Conservation (phyloP, 768 basidiomycete species). For the Austroboletus eburneus region DNA sequence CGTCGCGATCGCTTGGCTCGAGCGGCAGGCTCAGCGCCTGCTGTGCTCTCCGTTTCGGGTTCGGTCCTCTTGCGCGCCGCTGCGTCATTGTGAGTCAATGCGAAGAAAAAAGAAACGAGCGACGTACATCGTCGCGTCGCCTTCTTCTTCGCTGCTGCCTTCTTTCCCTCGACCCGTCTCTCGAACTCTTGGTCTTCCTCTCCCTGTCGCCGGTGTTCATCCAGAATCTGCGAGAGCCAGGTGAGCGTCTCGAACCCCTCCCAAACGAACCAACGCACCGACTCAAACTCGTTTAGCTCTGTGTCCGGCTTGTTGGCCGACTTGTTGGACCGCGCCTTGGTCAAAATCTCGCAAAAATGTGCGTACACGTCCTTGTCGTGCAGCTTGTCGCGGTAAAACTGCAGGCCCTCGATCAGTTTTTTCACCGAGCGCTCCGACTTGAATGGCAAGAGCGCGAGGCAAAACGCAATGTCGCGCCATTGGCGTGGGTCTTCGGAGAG, state of each 20-base stretch:
- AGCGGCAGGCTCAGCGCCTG: background rate
- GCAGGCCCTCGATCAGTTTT: slow-evolving; percentile 90
- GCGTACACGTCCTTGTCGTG: slow-evolving; percentile 81
- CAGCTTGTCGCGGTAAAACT: slow-evolving; percentile 93
- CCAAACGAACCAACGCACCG: slow-evolving; percentile 35
- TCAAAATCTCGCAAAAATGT: slow-evolving; percentile 86
- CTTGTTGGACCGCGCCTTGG: slow-evolving; percentile 89
- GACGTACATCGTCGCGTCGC: slow-evolving; percentile 48
- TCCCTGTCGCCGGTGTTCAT: slow-evolving; percentile 79
- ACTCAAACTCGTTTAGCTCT: slow-evolving; percentile 93
- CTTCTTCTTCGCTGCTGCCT: slow-evolving; percentile 71
- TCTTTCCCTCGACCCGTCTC: slow-evolving; percentile 80
- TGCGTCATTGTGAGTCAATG: slow-evolving; percentile 1
- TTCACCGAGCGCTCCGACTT: slow-evolving; percentile 96
- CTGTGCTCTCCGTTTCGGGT: slow-evolving; percentile 3
- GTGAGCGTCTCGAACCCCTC: background rate
- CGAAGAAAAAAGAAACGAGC: background rate
- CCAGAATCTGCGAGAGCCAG: slow-evolving; percentile 84
- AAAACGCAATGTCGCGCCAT: slow-evolving; percentile 97
- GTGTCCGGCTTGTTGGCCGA: slow-evolving; percentile 88
- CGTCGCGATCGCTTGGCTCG: slow-evolving; percentile 8
- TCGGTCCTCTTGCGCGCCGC: slow-evolving; percentile 31
- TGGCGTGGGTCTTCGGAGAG: slow-evolving; percentile 85
- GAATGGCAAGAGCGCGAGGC: slow-evolving; percentile 90
- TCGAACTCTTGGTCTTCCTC: slow-evolving; percentile 90